phyloP scores from a whole-genome alignment of 805 yeast species.

The Sungouiozyma intestinalis region DNA sequence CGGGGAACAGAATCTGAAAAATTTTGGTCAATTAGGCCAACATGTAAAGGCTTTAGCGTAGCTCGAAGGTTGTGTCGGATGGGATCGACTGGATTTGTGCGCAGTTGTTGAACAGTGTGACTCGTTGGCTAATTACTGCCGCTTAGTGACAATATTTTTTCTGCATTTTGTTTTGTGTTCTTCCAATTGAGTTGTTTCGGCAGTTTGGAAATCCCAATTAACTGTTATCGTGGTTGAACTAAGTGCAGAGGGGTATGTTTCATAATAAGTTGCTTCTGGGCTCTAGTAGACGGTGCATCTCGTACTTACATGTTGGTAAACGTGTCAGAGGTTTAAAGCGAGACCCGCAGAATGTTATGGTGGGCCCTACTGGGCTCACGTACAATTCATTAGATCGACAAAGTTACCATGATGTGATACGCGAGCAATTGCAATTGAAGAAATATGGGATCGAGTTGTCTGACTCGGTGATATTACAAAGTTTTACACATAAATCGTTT shows the following conservation, averaged over 20 bases:
- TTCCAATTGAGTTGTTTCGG: no score
- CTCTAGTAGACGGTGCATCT: slow-evolving; percentile 21
- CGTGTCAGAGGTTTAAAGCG: slow-evolving; percentile 64
- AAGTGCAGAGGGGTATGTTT: not conserved
- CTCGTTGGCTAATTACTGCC: no score
- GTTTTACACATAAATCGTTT: slow-evolving; percentile 87
- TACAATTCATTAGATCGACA: slow-evolving; percentile 43
- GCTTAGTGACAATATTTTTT: no score
- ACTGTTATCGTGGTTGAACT: not conserved
- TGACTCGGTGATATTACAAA: slow-evolving; percentile 59
- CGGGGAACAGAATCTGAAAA: not conserved
- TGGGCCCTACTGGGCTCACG: slow-evolving; percentile 38
- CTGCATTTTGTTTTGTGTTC: no score
- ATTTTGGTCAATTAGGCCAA: not conserved
- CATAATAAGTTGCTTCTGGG: not conserved
- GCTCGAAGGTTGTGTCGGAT: no score
- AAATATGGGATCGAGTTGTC: slow-evolving; percentile 33
- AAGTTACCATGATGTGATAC: slow-evolving; percentile 30
- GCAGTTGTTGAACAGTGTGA: no score
- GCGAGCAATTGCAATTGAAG: slow-evolving; percentile 14
- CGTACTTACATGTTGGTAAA: slow-evolving; percentile 34
- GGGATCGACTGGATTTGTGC: no score
- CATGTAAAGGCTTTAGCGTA: no score
- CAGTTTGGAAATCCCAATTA: no score
- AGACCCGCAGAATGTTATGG: slow-evolving; percentile 51